Evolutionary conservation across 352 stramenopile species (phyloP).

Genomic region (Globisporangium takayamanum): DNA sequence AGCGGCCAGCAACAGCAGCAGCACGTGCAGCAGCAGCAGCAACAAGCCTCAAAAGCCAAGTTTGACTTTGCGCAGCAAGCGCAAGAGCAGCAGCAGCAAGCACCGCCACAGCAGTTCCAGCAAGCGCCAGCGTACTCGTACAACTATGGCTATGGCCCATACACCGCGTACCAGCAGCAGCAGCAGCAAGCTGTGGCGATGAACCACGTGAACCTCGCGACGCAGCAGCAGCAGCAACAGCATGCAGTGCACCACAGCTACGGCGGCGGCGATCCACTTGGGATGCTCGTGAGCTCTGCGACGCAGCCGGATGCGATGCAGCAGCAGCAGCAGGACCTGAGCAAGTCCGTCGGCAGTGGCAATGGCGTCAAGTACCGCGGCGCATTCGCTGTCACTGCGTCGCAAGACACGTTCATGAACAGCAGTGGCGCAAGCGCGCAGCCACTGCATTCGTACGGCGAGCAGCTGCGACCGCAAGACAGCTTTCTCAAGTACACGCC

Average conservation of each 20-base stretch:
- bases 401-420: slow-evolving; percentile 6
- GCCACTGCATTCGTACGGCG: slow-evolving; percentile 8
- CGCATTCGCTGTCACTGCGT: neutral
- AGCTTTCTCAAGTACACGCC: slow-evolving; percentile 27
- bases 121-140: slow-evolving; percentile 29
- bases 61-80: slow-evolving; percentile 17
- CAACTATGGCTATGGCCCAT: slow-evolving; percentile 24
- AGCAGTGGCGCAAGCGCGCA: neutral
- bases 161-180: slow-evolving; percentile 5
- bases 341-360: neutral
- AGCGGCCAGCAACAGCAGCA: slow-evolving; percentile 17
- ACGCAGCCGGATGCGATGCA: slow-evolving; percentile 31
- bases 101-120: slow-evolving; percentile 27
- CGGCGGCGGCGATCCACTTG: slow-evolving; percentile 30
- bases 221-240: slow-evolving; percentile 23
- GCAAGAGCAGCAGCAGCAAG: slow-evolving; percentile 19
- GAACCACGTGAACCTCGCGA: slow-evolving; percentile 3
- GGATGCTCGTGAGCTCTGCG: slow-evolving; percentile 50
- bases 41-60: slow-evolving; percentile 4
- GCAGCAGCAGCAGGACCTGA: slow-evolving; percentile 13
- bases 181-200: slow-evolving; percentile 20
- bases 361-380: slow-evolving; percentile 11
- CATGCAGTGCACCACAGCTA: slow-evolving; percentile 19
- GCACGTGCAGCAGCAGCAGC: slow-evolving; percentile 1
- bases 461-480: slow-evolving; percentile 7